These are phyloP conservation scores for Aspergillaceae sp. DNA, from an alignment of 2,329 filamentous ascomycete genomes.

Conservation along the genomic window DNA sequence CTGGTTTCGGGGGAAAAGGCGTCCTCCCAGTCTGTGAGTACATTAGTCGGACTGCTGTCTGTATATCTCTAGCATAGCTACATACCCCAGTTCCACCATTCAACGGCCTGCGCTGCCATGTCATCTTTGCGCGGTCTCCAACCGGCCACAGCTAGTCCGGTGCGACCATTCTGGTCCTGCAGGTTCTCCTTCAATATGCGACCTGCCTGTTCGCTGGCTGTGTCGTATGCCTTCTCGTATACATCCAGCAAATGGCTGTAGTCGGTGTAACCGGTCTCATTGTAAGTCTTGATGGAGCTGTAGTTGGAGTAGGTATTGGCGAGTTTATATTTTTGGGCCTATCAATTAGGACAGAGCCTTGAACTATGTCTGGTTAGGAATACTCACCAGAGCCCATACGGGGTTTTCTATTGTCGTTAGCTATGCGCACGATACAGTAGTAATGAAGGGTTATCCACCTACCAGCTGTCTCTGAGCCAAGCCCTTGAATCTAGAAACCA, in stretches of 20 bases:
- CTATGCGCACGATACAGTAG: too few relatives aligned
- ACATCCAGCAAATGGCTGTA: conserved; percentile 44
- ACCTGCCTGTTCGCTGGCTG: conserved; percentile 47
- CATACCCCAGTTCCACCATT: conserved; percentile 49
- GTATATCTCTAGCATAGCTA: neutral
- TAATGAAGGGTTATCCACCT: neutral
- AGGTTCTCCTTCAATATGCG: conserved; percentile 50
- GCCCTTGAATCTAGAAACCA: conserved; percentile 32
- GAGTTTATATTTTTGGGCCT: conserved; percentile 51
- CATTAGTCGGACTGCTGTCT: too few relatives aligned
- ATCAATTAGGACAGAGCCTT: neutral
- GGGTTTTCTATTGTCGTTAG: conserved; percentile 36
- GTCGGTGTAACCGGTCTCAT: conserved; percentile 47
- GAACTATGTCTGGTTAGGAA: neutral
- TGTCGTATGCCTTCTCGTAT: conserved; percentile 41
- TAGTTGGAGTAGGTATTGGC: conserved; percentile 52
- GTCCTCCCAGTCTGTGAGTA: conserved; percentile 48
- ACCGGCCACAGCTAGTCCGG: conserved; percentile 50
- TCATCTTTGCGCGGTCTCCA: conserved; percentile 52
- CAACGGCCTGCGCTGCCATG: conserved; percentile 50
- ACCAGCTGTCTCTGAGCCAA: conserved; percentile 21
- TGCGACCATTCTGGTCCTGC: conserved; percentile 53
- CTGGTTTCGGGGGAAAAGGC: conserved; percentile 50
- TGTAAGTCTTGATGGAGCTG: conserved; percentile 51
- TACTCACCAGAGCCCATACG: conserved; percentile 43